Evolutionary conservation across 1,139 yeast species (phyloP), one percentile per base, ranked within the genome.

Genomic region (Wickerhamiella pararugosa): DNA sequence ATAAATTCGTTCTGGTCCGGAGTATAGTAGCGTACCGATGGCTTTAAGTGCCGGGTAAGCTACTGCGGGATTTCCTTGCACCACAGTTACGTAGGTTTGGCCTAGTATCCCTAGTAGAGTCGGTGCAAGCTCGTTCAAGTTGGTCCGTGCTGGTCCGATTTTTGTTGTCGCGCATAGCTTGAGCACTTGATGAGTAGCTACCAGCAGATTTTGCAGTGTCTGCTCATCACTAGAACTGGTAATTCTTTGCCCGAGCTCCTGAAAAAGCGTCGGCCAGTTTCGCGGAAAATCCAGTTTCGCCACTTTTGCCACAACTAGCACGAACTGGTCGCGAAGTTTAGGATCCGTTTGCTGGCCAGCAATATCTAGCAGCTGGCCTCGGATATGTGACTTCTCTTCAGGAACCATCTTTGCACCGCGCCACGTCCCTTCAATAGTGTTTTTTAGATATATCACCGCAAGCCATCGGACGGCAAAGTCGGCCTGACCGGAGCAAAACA

Each of bases 351-450:
- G 90, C 48, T 74, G 75, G 52, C 82, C 81, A 9, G 83, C 59
- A 37, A 73, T 58, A 33, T 69, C 66, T 52, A 87, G 79, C 9
- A 84, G 59, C 40, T 78, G 64, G 7, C 60, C 53, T 43, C 78
- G 69, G 40, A 90, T 82, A 42, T 69, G 71, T 0, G 51, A 51
- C 56, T 86, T 87, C 53, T 86, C 96, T 9, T 79, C 84, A 41
- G 69, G 70, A 7, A 67, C 51, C 10, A 84, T 75, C 1, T 82
- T 73, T 51, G 61, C 53, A 33, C 58, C 62, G 45, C 95, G 66
- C 97, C 97, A 87, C 53, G 75, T 76, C 53, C 71, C 75, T 29
- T 83, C 94, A 25, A 83, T 65, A 1, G 94, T 93, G 59, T 87
- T 90, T 55, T 90, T 90, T 58, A 90, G 75, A 50, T 81, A 81